phyloP scores from a whole-genome alignment of 2,329 filamentous ascomycete genomes.

The Verticillium nonalfalfae region DNA sequence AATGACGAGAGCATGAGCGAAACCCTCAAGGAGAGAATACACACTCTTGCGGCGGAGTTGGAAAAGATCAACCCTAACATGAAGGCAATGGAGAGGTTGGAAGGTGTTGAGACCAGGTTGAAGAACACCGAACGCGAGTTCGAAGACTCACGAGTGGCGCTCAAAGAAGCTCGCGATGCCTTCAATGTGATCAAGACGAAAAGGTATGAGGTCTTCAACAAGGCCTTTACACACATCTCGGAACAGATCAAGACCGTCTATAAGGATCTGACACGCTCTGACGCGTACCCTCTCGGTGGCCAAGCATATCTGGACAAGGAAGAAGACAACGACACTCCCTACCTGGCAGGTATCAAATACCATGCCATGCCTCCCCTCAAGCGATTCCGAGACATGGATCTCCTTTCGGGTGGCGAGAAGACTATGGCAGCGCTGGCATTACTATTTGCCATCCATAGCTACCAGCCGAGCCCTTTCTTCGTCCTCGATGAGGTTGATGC shows the following conservation, averaged over 20 bases:
- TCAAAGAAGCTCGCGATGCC: slow-evolving; percentile 69
- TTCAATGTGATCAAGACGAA: slow-evolving; percentile 78
- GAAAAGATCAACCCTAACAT: slow-evolving; percentile 97
- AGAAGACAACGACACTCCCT: slow-evolving; percentile 94
- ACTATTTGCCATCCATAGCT: slow-evolving; percentile 93
- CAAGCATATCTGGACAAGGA: slow-evolving; percentile 82
- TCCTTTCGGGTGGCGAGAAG: slow-evolving; percentile 94
- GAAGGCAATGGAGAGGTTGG: slow-evolving; percentile 86
- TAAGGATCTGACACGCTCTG: slow-evolving; percentile 85
- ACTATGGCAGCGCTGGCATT: slow-evolving; percentile 97
- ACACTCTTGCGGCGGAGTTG: slow-evolving; percentile 67
- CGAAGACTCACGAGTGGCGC: slow-evolving; percentile 70
- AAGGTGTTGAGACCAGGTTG: slow-evolving; percentile 76
- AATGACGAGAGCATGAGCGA: slow-evolving; percentile 67
- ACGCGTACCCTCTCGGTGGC: slow-evolving; percentile 90
- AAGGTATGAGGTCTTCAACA: slow-evolving; percentile 88
- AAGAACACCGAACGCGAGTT: slow-evolving; percentile 84
- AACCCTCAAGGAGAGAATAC: slow-evolving; percentile 70
- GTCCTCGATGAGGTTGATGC: slow-evolving; percentile 97
- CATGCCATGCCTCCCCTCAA: slow-evolving; percentile 98
- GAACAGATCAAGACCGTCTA: slow-evolving; percentile 93
- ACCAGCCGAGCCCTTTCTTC: slow-evolving; percentile 94
- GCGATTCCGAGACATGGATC: slow-evolving; percentile 98
- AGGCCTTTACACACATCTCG: slow-evolving; percentile 89
- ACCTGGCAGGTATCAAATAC: slow-evolving; percentile 93